Evolutionary conservation across 2,329 filamentous ascomycete genomes (phyloP).

Genomic region (Fusarium nelsonii): DNA sequence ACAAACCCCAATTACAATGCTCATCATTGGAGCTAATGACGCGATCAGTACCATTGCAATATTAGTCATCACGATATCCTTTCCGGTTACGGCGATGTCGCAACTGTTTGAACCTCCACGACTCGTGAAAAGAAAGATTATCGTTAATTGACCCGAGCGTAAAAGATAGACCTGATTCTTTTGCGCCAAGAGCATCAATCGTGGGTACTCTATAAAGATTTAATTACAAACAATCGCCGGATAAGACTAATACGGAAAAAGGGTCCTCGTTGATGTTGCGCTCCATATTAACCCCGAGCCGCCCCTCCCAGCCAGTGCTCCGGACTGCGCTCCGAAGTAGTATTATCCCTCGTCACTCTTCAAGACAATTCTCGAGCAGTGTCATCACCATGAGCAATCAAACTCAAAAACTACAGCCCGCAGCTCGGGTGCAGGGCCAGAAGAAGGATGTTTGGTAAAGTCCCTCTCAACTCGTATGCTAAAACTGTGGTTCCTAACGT

Average conservation of each 20-base stretch:
- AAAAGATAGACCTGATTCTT: slow-evolving; percentile 10
- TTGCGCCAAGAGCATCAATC: slow-evolving; percentile 6
- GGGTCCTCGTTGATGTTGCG: slow-evolving; percentile 43
- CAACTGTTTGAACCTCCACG: slow-evolving; percentile 19
- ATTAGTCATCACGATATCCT: slow-evolving; percentile 43
- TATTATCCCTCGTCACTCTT: slow-evolving; percentile 34
- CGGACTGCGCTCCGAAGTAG: slow-evolving; percentile 38
- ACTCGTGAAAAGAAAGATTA: slow-evolving; percentile 3
- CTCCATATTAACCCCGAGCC: slow-evolving; percentile 45
- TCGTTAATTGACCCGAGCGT: slow-evolving; percentile 10
- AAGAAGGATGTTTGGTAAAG: slow-evolving; percentile 66
- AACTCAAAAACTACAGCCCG: slow-evolving; percentile 62
- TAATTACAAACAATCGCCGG: neutral
- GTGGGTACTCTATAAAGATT: neutral
- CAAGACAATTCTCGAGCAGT: slow-evolving; percentile 39
- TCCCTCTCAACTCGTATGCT: neutral
- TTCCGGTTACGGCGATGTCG: slow-evolving; percentile 46
- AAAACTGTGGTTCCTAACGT: slow-evolving; percentile 12
- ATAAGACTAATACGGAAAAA: slow-evolving; percentile 27
- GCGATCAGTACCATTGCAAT: slow-evolving; percentile 34
- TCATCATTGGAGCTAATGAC: slow-evolving; percentile 47
- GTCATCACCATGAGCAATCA: slow-evolving; percentile 56
- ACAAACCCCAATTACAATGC: slow-evolving; percentile 22
- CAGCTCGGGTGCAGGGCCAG: slow-evolving; percentile 62
- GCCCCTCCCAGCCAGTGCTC: slow-evolving; percentile 36